phyloP scores from a whole-genome alignment of 192 early-diverging fungal species.

The Rhizophagus clarus region DNA sequence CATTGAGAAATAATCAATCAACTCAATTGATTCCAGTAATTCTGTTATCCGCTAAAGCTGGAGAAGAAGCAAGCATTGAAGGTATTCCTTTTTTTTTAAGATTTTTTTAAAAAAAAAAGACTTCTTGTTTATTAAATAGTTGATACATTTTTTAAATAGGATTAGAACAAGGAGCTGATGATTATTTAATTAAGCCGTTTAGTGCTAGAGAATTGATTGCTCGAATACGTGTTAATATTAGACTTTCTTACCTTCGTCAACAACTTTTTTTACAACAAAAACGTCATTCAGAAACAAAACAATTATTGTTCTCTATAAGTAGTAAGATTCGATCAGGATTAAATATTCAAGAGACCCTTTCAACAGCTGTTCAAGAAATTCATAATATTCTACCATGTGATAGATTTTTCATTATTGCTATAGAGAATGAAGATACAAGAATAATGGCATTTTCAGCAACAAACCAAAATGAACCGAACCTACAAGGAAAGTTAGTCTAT shows the following conservation, averaged over 20 bases:
- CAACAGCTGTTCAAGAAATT: conserved; percentile 39
- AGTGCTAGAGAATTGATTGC: conserved; percentile 55
- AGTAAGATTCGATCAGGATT: conserved; percentile 43
- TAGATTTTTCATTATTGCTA: conserved; percentile 35
- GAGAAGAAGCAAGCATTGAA: conserved; percentile 55
- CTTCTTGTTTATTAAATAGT: conserved; percentile 18
- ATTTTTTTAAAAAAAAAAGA: conserved; percentile 34
- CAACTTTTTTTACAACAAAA: conserved; percentile 47
- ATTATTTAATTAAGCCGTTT: conserved; percentile 58
- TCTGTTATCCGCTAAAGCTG: conserved; percentile 55
- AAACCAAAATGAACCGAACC: background rate
- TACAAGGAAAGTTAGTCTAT: background rate
- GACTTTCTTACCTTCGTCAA: conserved; percentile 44
- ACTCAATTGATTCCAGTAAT: conserved; percentile 57
- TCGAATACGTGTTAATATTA: conserved; percentile 55
- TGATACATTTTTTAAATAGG: conserved; percentile 8
- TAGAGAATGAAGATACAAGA: background rate
- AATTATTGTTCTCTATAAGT: conserved; percentile 45
- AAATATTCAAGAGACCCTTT: conserved; percentile 35
- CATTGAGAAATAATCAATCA: conserved; percentile 39
- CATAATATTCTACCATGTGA: conserved; percentile 42
- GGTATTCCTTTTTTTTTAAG: conserved; percentile 37
- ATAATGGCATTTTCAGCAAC: background rate
- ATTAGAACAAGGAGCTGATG: conserved; percentile 60
- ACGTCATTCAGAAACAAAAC: conserved; percentile 42